Evolutionary conservation across 2,329 filamentous ascomycete species (phyloP).

Genomic region (Podosphaera leucotricha): DNA sequence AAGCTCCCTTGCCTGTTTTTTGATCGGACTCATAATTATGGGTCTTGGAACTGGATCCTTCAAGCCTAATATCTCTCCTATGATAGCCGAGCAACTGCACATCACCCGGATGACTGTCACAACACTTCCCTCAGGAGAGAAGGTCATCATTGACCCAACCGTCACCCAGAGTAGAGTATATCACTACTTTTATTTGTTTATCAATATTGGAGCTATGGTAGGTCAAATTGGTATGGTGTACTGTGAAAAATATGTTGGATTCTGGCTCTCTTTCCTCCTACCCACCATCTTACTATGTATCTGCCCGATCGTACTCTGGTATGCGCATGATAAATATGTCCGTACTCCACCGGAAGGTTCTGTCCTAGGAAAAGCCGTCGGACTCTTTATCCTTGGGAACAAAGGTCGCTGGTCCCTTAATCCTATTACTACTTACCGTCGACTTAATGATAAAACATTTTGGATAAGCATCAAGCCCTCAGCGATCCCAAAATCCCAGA

Average conservation of each 20-base stretch:
- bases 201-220: slow-evolving; percentile 37
- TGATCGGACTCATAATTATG: slow-evolving; percentile 39
- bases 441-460: slow-evolving; percentile 27
- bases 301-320: slow-evolving; percentile 35
- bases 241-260: slow-evolving; percentile 52
- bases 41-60: slow-evolving; percentile 46
- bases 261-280: slow-evolving; percentile 47
- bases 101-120: slow-evolving; percentile 27
- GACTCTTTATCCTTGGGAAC: slow-evolving; percentile 33
- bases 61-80: slow-evolving; percentile 44
- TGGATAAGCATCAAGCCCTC: slow-evolving; percentile 50
- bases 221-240: slow-evolving; percentile 47
- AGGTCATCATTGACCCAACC: slow-evolving; percentile 35
- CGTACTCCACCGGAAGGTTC: slow-evolving; percentile 46
- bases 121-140: slow-evolving; percentile 26
- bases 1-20: slow-evolving; percentile 32
- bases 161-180: slow-evolving; percentile 36
- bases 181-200: slow-evolving; percentile 47
- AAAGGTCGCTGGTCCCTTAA: slow-evolving; percentile 41
- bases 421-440: slow-evolving; percentile 31
- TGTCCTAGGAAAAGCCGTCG: slow-evolving; percentile 41
- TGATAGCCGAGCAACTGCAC: slow-evolving; percentile 36
- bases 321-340: slow-evolving; percentile 35
- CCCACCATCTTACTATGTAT: slow-evolving; percentile 40
- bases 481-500: slow-evolving; percentile 26